Evolutionary conservation across 768 basidiomycete species (phyloP).

Genomic region (Pleurotus djamor): DNA sequence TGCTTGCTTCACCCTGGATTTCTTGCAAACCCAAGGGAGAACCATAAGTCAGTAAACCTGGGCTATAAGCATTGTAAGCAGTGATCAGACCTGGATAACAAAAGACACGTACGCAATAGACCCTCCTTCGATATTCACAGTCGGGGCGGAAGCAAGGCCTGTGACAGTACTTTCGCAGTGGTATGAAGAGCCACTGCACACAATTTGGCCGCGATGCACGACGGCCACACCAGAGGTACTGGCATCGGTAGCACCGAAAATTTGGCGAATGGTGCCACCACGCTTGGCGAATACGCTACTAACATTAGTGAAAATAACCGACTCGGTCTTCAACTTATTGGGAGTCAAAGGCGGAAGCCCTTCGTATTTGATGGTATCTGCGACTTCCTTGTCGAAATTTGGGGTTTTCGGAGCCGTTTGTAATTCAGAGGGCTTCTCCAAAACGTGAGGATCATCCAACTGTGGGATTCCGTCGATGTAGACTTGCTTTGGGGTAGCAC

Average conservation of each 20-base stretch:
- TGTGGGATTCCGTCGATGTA: conserved; percentile 87
- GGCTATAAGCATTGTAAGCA: conserved; percentile 29
- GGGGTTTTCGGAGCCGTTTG: conserved; percentile 57
- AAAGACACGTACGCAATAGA: conserved; percentile 51
- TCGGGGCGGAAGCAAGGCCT: conserved; percentile 20
- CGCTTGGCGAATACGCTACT: conserved; percentile 41
- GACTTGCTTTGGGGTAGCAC: conserved; percentile 78
- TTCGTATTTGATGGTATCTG: conserved; percentile 52
- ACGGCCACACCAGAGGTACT: conserved; percentile 36
- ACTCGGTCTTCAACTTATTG: conserved; percentile 28
- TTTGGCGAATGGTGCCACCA: conserved; percentile 25
- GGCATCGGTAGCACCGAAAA: conserved; percentile 19
- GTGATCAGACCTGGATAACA: conserved; percentile 20
- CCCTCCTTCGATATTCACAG: conserved; percentile 66
- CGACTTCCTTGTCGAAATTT: conserved; percentile 57
- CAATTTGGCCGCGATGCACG: conserved; percentile 49
- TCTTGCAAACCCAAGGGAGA: conserved; percentile 63
- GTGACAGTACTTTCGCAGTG: conserved; percentile 19
- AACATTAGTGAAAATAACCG: conserved; percentile 68
- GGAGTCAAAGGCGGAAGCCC: conserved; percentile 65
- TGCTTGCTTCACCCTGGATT: conserved; percentile 55
- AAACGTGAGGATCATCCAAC: conserved; percentile 39
- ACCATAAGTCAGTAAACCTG: conserved; percentile 64
- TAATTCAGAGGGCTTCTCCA: conserved; percentile 48
- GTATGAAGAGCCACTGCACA: conserved; percentile 41